These are phyloP conservation scores for Postia placenta DNA, from an alignment of 768 basidiomycete genomes.

Conservation along the genomic window DNA sequence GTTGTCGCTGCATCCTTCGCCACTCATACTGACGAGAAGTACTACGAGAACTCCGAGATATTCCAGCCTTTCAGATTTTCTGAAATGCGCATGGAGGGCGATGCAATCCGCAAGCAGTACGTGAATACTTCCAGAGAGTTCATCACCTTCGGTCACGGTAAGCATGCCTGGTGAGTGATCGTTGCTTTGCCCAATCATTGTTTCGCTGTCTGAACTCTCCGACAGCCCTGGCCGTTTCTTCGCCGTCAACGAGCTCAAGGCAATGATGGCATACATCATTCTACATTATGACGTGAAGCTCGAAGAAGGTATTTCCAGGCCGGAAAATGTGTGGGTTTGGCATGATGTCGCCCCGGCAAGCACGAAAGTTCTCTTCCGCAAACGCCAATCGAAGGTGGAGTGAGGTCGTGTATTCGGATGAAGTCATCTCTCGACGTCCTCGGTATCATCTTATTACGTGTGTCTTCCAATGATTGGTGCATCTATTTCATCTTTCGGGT, in stretches of 20 bases:
- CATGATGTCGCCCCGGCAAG: slow-evolving; percentile 13
- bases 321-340: slow-evolving; percentile 13
- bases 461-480: too few species aligned
- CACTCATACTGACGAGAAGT: slow-evolving; percentile 24
- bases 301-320: slow-evolving; percentile 17
- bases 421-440: too few species aligned
- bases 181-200: neutral
- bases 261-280: slow-evolving; percentile 25
- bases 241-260: slow-evolving; percentile 26
- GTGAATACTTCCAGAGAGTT: slow-evolving; percentile 5
- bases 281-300: slow-evolving; percentile 27
- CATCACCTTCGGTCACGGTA: slow-evolving; percentile 12
- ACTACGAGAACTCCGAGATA: slow-evolving; percentile 27
- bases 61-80: slow-evolving; percentile 41
- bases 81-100: slow-evolving; percentile 19
- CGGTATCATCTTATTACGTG: too few species aligned
- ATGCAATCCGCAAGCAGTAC: slow-evolving; percentile 9
- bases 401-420: too few species aligned
- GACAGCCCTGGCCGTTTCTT: slow-evolving; percentile 30
- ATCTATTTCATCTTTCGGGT: too few species aligned
- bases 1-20: slow-evolving; percentile 24
- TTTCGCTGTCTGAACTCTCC: neutral
- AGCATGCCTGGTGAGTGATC: slow-evolving; percentile 13
- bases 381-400: too few species aligned
- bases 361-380: slow-evolving; percentile 18